phyloP scores from a whole-genome alignment of 805 yeast genomes.

The Alloascoidea hylecoeti region DNA sequence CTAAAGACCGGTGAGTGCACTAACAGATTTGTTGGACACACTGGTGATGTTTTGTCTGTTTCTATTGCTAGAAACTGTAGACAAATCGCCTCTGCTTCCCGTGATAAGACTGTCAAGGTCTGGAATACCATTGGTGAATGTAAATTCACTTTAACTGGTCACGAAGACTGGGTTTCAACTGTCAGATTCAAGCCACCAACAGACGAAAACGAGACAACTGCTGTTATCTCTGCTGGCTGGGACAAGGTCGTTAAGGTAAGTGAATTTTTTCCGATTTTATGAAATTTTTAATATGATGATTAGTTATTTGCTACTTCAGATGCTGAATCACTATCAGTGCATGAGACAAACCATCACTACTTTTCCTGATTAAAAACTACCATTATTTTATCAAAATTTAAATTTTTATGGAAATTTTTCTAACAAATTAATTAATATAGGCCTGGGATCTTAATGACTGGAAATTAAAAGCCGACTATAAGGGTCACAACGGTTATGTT shows the following conservation, averaged over 20 bases:
- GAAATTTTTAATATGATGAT: constrained; percentile 3
- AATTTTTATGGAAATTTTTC: too few species aligned
- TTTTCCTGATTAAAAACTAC: constrained; percentile 76
- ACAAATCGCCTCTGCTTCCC: constrained; percentile 96
- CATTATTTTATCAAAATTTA: too few species aligned
- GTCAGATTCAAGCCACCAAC: constrained; percentile 87
- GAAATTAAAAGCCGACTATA: constrained; percentile 86
- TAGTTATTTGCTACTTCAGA: constrained; percentile 99
- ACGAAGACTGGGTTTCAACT: constrained; percentile 98
- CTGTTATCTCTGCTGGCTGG: constrained; percentile 96
- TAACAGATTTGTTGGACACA: constrained; percentile 96
- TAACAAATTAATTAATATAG: constrained; percentile 30
- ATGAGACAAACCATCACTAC: constrained; percentile 99
- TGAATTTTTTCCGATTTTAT: constrained; percentile 2
- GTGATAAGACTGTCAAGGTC: constrained; percentile 97
- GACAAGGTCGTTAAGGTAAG: constrained; percentile 98
- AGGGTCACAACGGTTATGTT: constrained; percentile 99
- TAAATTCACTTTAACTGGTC: constrained; percentile 83
- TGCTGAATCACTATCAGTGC: constrained; percentile 46
- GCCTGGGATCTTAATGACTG: constrained; percentile 87
- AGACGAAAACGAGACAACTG: constrained; percentile 41
- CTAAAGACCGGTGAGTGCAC: constrained; percentile 86
- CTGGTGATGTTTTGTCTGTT: constrained; percentile 92
- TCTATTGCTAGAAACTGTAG: constrained; percentile 93
- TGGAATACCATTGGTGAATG: constrained; percentile 99